These are phyloP conservation scores for Aspergillus oerlinghausenensis DNA, from an alignment of 2,329 filamentous ascomycete genomes.

Conservation along the genomic window DNA sequence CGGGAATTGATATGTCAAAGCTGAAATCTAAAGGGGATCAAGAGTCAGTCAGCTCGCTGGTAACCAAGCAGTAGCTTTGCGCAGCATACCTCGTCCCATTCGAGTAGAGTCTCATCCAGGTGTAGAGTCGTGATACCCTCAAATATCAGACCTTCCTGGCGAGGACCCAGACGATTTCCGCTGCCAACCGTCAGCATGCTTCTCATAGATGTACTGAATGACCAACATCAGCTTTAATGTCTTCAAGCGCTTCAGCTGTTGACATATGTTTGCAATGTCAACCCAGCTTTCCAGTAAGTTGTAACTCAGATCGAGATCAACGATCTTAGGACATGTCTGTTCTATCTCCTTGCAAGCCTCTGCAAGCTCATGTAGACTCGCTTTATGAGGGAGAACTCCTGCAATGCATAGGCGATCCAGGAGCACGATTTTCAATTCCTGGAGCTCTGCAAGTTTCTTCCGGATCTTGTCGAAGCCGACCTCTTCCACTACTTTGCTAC, in stretches of 20 bases:
- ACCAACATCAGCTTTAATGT: slow-evolving; percentile 56
- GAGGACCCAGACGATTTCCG: slow-evolving; percentile 62
- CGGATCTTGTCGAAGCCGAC: slow-evolving; percentile 93
- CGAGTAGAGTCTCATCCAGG: slow-evolving; percentile 63
- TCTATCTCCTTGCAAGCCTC: slow-evolving; percentile 48
- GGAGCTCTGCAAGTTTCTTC: slow-evolving; percentile 68
- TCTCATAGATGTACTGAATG: background rate
- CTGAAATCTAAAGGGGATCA: slow-evolving; percentile 27
- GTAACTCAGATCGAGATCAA: slow-evolving; percentile 77
- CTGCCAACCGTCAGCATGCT: slow-evolving; percentile 41
- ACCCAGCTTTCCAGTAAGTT: slow-evolving; percentile 70
- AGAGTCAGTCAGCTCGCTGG: slow-evolving; percentile 8
- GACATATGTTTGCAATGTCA: slow-evolving; percentile 67
- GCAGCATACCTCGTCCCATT: slow-evolving; percentile 59
- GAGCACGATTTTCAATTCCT: slow-evolving; percentile 74
- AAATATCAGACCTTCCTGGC: slow-evolving; percentile 42
- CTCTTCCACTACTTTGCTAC: slow-evolving; percentile 83
- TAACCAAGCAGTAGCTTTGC: background rate
- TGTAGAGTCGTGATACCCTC: slow-evolving; percentile 55
- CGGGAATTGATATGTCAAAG: slow-evolving; percentile 31
- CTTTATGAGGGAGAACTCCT: slow-evolving; percentile 27
- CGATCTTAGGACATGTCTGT: slow-evolving; percentile 53
- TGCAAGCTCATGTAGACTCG: slow-evolving; percentile 17
- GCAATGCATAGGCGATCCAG: slow-evolving; percentile 69
- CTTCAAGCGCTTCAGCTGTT: slow-evolving; percentile 61